Conservation (phyloP, 1,284 basidiomycete species). For the Rhodotorula sp. region DNA sequence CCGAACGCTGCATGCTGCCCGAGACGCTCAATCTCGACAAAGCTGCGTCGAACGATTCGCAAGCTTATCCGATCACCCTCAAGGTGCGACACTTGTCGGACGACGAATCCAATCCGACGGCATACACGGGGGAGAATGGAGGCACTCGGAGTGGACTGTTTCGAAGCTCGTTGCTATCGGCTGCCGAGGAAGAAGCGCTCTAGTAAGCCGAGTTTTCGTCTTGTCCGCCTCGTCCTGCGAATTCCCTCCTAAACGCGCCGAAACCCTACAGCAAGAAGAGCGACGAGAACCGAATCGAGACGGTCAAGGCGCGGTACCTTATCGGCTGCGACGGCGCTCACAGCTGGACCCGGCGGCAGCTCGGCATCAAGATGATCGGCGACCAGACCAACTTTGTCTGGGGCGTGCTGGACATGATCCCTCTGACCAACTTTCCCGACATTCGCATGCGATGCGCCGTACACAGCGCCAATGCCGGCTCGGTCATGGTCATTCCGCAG, state of each 20-base stretch:
- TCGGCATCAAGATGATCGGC: slow-evolving; percentile 70
- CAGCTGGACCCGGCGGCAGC: slow-evolving; percentile 70
- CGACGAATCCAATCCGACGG: slow-evolving; percentile 44
- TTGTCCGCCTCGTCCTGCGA: background rate
- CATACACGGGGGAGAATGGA: slow-evolving; percentile 18
- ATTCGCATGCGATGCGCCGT: slow-evolving; percentile 67
- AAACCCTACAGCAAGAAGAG: slow-evolving; percentile 12
- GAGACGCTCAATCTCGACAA: slow-evolving; percentile 43
- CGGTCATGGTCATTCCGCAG: slow-evolving; percentile 69
- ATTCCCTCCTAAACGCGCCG: no score
- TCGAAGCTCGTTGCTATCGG: slow-evolving; percentile 38
- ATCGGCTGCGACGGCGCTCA: slow-evolving; percentile 69
- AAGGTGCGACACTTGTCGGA: slow-evolving; percentile 45
- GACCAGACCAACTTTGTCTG: slow-evolving; percentile 66
- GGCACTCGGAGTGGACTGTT: slow-evolving; percentile 39
- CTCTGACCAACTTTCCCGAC: slow-evolving; percentile 75
- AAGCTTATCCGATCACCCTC: slow-evolving; percentile 44
- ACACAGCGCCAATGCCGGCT: slow-evolving; percentile 62
- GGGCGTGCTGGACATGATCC: slow-evolving; percentile 71
- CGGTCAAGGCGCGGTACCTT: slow-evolving; percentile 61
- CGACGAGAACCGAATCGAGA: slow-evolving; percentile 48
- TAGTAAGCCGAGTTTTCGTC: slow-evolving; percentile 18
- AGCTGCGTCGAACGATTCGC: slow-evolving; percentile 27
- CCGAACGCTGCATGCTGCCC: slow-evolving; percentile 43
- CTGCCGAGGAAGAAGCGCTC: slow-evolving; percentile 42